Conservation (phyloP, 2,329 filamentous ascomycete genomes). For the Colletotrichum limetticola region DNA sequence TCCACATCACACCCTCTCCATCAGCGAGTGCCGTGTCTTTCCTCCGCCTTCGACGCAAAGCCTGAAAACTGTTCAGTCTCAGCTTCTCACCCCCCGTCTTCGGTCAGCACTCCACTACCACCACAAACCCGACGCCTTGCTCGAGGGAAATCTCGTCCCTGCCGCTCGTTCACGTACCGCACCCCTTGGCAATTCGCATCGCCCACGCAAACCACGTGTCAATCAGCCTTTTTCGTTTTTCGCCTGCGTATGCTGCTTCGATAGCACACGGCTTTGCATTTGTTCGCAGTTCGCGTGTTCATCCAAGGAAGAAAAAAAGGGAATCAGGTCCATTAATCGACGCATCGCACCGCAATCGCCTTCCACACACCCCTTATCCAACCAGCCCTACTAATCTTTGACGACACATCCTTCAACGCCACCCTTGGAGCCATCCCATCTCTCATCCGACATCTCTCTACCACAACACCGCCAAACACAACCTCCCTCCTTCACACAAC, state of each 20-base stretch:
- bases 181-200: slow-evolving; percentile 26
- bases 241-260: slow-evolving; percentile 7
- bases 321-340: slow-evolving; percentile 3
- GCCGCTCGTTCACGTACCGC: slow-evolving; percentile 34
- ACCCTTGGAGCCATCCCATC: slow-evolving; percentile 23
- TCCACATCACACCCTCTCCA: slow-evolving; percentile 7
- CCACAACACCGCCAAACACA: neutral
- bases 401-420: slow-evolving; percentile 11
- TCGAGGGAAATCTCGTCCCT: slow-evolving; percentile 34
- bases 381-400: slow-evolving; percentile 10
- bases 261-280: slow-evolving; percentile 29
- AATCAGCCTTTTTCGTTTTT: neutral
- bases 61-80: slow-evolving; percentile 23
- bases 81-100: slow-evolving; percentile 17
- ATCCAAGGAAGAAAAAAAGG: slow-evolving; percentile 2
- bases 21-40: neutral
- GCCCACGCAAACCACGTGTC: neutral
- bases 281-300: slow-evolving; percentile 27
- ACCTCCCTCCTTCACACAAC: neutral
- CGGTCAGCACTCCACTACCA: slow-evolving; percentile 12
- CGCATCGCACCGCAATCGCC: neutral
- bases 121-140: slow-evolving; percentile 15
- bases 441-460: slow-evolving; percentile 5
- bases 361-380: slow-evolving; percentile 11
- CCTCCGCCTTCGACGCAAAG: slow-evolving; percentile 11